Evolutionary conservation across 768 basidiomycete species (phyloP), one percentile per base, ranked within the genome.

Genomic region (Imleria badia): DNA sequence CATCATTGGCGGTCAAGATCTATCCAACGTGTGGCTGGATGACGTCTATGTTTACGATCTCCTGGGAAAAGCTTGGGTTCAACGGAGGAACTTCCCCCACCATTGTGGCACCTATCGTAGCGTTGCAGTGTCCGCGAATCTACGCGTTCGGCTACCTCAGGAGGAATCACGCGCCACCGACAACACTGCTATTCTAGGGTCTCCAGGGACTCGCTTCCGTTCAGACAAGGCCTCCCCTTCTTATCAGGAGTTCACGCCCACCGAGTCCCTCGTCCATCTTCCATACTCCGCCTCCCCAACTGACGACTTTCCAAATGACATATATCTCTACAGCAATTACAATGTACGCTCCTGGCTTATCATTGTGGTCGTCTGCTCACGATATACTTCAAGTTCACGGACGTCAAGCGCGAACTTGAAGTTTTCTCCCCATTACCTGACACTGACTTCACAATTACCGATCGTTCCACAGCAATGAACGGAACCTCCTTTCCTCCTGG

Each of bases 91-190:
- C 55, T 94, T 94, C 62, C 89, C 90, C 1, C 83, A 91, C n/a
- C 94, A 98, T 72, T 94, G 93, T 67, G 96, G 96, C 4, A 95
- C 95, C 1, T 98, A 98, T 71, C 88, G 96, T 50, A 91, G 90
- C 61, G 91, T 98, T 23, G 92, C 93, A 1, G 88, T 95, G 19
- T 86, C 91, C 2, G 84, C 87, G 12, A 76, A 76, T 55, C 77
- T 78, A 55, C 78, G 80, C 42, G 86, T 94, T 45, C 86, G 91
- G 31, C 73, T 85, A 36, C 75, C 87, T 2, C 83, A 86, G 49
- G 81, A 86, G 11, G 87, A 91, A 56, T 60, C 70, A 38, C 76
- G 76, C 30, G 61, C 69, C 6, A 69, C 74, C 2, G 74, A 75
- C 29, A 67, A 76, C 7, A 61, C 75, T 17, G 70, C 79, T 12